Base-by-base conservation (phyloP, 129 eudicot species). In the Scalesia atractyloides region DNA sequence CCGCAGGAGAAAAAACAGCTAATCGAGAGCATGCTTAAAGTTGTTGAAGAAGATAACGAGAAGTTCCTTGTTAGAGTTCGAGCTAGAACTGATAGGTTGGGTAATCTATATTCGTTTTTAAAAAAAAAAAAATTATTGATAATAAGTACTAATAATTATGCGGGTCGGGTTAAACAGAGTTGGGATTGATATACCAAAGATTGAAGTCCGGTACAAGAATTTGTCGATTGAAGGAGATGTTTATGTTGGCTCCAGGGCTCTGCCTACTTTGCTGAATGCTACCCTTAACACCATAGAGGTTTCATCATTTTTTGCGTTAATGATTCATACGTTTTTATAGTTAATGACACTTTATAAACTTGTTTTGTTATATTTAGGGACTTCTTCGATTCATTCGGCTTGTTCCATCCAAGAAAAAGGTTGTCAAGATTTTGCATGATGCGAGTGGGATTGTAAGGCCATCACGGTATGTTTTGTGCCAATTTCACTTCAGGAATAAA, bases 201-300 rank as follows among this genome's bases (percentile, higher is more conserved):
- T 86, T 68, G 96, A 89, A 81, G 87, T 89, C 5, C 82, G 91
- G 16, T 92, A 69, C 73, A 86, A 87, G 84, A 81, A 89, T 80
- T 57, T 92, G 26, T 85, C 87, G 12, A 64, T 92, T 48, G 90
- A 89, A 74, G 98, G 96, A 59, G 88, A 89, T 68, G 86, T 87
- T 66, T 70, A 77, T 66, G 79, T 82, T 12, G 98, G 96, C 7
- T 77, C 80, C 37, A 84, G 98, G 64, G 98, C 98, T n/a, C 88
- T 92, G 68, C 98, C 98, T 14, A 87, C 88, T 54, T 79, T 92
- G 73, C 37, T 80, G 0, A 92, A 92, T 64, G 65, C 92, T 1
- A 80, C 91, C 19, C 36, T 89, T 24, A 87, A 92, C 77, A 26
- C 78, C 2, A 43, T 85, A 37, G 96, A 89, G 98, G 96, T 87